Base-by-base conservation (phyloP, 2,329 filamentous ascomycete species). In the Bipolaris gigantea region DNA sequence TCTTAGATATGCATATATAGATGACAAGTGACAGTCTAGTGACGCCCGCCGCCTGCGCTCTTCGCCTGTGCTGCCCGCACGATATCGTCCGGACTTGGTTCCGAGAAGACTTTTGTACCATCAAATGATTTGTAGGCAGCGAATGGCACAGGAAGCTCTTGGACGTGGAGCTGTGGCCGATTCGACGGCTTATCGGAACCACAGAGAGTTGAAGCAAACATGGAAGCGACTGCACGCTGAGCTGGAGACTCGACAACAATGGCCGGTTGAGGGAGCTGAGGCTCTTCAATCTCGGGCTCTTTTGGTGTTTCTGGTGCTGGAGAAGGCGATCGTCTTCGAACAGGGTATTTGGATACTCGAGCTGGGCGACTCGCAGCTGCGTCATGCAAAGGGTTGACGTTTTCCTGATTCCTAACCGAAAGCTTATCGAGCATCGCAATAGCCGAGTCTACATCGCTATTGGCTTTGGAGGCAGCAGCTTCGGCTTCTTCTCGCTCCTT, bases 51-150 rank as follows among this genome's bases (percentile, higher is more conserved):
- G 69, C 77, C 68, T 63, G 71, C 66, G 69, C 77, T 75, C 70
- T 79, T 67, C 42, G 74, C 67, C 81, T 96, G 93, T 64, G 92
- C 93, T 74, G 87, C 85, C 59, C 91, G 82, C 67, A 97, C 89
- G 69, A 94, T 78, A 74, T 97, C 92, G 78, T 97, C 92, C 63
- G 92, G 92, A 76, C 92, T 97, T 50, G 93, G 92, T 72, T 86
- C 85, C 80, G 87, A 81, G 77, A 97, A 97, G 55, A 87, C 84
- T 69, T 85, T 62, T 67, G 80, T 65, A 70, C 75, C 79, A 70
- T 72, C 80, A 50, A 71, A 69, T 18, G 64, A 63, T 44, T 63
- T 61, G 52, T 65, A 61, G n/a, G 60, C 62, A 34, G 70, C 66
- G 53, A 77, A 79, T n/a, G 78, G 75, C 45, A 80, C 65, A 48